Base-by-base conservation (phyloP, 306 rosid genomes). In the Fragaria vesca region DNA sequence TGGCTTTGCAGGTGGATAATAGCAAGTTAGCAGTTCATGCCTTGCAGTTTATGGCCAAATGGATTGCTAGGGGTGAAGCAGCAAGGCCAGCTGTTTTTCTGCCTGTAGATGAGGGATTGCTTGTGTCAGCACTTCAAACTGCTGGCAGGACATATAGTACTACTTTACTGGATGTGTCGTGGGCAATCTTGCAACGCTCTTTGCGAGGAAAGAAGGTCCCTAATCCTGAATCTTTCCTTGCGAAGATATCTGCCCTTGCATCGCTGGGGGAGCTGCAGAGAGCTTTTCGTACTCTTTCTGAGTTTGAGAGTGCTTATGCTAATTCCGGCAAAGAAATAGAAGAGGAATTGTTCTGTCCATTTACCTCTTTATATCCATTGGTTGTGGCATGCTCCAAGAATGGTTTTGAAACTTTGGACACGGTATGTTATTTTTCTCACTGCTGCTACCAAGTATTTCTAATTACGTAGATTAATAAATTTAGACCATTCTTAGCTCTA, bases 321-420 rank as follows among this genome's bases (percentile, higher is more conserved):
- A 89, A 86, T 73, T 80, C 91, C 2, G 30, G 75, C 74, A 78
- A 81, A 82, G 96, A 88, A 85, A 83, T 84, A 57, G 89, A 82
- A 42, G 89, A 80, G 77, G 95, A 93, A 72, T 66, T 96, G 76
- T 91, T 96, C 85, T 93, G 92, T 74, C 99, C 99, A 52, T 96
- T 96, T 78, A 90, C 94, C 74, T 91, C 97, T 78, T 88, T 96
- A 80, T 78, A 86, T 81, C 98, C 98, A 13, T 83, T 96, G 87
- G 97, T 86, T 73, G 43, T 84, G 80, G 98, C 97, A 5, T 93
- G 97, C 87, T 88, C 93, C 81, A 90, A 86, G 85, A 91, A 85
- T 83, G 98, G 99, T 73, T 96, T 91, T 82, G 99, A 91, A 87
- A 93, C 93, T 78, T 86, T 96, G 81, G 99, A 96, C 81, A 46